Conservation (phyloP, 768 basidiomycete species). For the Suillus occidentalis region DNA sequence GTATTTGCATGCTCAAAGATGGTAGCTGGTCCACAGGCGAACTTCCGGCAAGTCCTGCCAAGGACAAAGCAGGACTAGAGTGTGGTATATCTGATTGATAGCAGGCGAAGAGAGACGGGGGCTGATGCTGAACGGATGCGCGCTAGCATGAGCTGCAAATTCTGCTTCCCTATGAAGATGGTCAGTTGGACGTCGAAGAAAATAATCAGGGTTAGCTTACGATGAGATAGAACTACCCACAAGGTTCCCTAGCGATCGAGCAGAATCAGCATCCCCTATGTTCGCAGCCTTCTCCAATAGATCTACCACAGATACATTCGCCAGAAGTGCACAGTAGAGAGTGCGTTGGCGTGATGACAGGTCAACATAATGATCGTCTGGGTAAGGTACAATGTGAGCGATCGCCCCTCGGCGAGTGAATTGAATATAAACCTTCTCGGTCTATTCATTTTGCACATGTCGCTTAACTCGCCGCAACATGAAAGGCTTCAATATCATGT, state of each 20-base stretch:
- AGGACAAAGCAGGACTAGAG: slow-evolving; percentile 60
- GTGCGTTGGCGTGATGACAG: slow-evolving; percentile 89
- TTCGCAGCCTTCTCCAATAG: slow-evolving; percentile 91
- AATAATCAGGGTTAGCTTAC: slow-evolving; percentile 32
- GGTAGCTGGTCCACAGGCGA: slow-evolving; percentile 79
- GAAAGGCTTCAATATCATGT: slow-evolving; percentile 99
- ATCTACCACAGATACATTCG: slow-evolving; percentile 93
- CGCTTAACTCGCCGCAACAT: slow-evolving; percentile 97
- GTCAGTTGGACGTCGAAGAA: background rate
- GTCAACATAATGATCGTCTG: slow-evolving; percentile 95
- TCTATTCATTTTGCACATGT: slow-evolving; percentile 99
- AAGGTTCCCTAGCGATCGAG: slow-evolving; percentile 95
- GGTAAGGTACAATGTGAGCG: slow-evolving; percentile 76
- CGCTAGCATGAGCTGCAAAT: background rate
- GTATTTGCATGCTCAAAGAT: slow-evolving; percentile 83
- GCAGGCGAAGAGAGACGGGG: slow-evolving; percentile 38
- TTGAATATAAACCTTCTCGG: slow-evolving; percentile 76
- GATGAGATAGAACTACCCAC: slow-evolving; percentile 55
- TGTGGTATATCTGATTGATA: slow-evolving; percentile 47
- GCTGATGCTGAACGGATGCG: background rate
- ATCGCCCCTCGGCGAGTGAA: slow-evolving; percentile 63
- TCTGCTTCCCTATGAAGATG: background rate
- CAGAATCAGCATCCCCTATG: slow-evolving; percentile 87
- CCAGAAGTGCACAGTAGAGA: slow-evolving; percentile 85
- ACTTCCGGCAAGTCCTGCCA: slow-evolving; percentile 62